phyloP scores from a whole-genome alignment of 768 basidiomycete species.

The Auriculariales sp. region DNA sequence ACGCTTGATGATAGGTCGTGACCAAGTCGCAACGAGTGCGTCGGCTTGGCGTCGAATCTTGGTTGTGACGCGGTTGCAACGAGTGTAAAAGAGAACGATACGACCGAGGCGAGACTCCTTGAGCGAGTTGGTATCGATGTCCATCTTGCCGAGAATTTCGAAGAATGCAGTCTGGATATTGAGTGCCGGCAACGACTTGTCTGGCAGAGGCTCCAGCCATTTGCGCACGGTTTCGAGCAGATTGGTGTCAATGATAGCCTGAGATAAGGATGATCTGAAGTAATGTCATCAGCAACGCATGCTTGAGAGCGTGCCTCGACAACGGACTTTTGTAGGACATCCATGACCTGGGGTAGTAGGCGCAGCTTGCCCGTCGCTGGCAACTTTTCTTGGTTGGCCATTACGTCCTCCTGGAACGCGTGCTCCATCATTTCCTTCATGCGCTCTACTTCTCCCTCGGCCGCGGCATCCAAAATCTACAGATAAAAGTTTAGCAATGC shows the following conservation, averaged over 20 bases:
- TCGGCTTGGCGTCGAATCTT: slow-evolving; percentile 71
- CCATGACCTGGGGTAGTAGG: slow-evolving; percentile 81
- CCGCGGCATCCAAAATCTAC: slow-evolving; percentile 59
- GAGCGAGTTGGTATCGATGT: slow-evolving; percentile 78
- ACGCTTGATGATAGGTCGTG: slow-evolving; percentile 82
- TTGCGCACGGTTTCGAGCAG: slow-evolving; percentile 76
- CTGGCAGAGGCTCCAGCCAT: slow-evolving; percentile 91
- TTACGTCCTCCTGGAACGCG: slow-evolving; percentile 74
- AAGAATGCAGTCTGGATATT: slow-evolving; percentile 94
- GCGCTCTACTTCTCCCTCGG: slow-evolving; percentile 83
- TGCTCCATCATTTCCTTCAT: slow-evolving; percentile 77
- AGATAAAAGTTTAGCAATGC: background rate
- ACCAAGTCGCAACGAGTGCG: slow-evolving; percentile 75
- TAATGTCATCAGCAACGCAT: slow-evolving; percentile 1
- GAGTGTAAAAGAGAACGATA: slow-evolving; percentile 89
- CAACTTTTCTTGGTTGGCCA: slow-evolving; percentile 60
- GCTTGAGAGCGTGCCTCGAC: background rate
- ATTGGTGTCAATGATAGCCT: slow-evolving; percentile 91
- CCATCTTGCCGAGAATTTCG: slow-evolving; percentile 71
- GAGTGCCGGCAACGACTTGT: slow-evolving; percentile 82
- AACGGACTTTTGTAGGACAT: slow-evolving; percentile 79
- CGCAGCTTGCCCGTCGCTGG: slow-evolving; percentile 78
- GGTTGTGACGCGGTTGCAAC: slow-evolving; percentile 77
- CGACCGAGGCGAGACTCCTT: slow-evolving; percentile 85
- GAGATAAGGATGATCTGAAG: slow-evolving; percentile 62